A percentile compares a stretch with the other conserved stretches of the same genome.
phyloP scores from a whole-genome alignment of 768 basidiomycete species.

The Termitomyces sp. region DNA sequence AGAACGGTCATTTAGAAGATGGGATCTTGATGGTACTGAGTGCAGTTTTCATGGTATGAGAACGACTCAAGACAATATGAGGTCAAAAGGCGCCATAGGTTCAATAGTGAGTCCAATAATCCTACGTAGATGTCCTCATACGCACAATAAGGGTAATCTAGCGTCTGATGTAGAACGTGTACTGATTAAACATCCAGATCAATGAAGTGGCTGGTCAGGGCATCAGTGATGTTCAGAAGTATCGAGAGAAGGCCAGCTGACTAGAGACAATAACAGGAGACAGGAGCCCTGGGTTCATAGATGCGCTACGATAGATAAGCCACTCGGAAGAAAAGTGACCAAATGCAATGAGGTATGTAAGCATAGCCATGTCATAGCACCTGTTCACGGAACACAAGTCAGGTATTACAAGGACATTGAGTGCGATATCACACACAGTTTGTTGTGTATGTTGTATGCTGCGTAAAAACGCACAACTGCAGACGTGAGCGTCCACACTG shows the following conservation, averaged over 20 bases:
- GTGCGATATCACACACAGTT: constrained; percentile 48
- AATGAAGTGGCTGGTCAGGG: constrained; percentile 51
- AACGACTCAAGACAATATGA: neutral
- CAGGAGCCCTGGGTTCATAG: constrained; percentile 50
- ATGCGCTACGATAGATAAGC: constrained; percentile 75
- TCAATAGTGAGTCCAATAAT: neutral
- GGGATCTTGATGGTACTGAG: neutral
- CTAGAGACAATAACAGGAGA: constrained; percentile 83
- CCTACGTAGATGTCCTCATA: neutral
- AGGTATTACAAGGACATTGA: neutral
- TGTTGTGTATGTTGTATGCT: constrained; percentile 82
- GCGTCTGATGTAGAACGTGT: constrained; percentile 68
- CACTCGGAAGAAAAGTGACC: constrained; percentile 86
- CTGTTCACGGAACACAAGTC: constrained; percentile 36
- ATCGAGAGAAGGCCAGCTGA: constrained; percentile 33
- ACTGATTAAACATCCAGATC: constrained; percentile 83
- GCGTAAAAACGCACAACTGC: constrained; percentile 81
- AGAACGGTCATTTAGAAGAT: neutral
- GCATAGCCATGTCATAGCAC: constrained; percentile 82
- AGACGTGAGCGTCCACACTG: constrained; percentile 83
- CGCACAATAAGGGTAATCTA: neutral
- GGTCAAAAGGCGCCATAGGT: neutral
- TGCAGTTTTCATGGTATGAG: neutral
- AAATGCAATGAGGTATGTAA: constrained; percentile 88
- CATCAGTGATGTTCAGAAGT: constrained; percentile 3